These are phyloP conservation scores for Talaromyces marneffei DNA, from an alignment of 2,329 filamentous ascomycete genomes.

Conservation along the genomic window DNA sequence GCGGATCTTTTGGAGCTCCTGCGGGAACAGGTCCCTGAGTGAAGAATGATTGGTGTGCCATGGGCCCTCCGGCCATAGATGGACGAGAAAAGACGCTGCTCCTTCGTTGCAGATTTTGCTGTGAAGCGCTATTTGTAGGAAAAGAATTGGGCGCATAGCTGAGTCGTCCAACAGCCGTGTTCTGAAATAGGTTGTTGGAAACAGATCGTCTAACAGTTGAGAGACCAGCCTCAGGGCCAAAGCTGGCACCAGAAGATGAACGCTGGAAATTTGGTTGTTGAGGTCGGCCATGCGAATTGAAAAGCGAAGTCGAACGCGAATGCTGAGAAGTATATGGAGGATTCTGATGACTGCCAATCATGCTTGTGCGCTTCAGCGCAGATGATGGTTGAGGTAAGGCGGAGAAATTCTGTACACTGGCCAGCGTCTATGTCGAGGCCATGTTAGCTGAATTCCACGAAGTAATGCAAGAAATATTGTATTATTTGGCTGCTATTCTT, in stretches of 20 bases:
- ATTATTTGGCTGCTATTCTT: conserved; percentile 39
- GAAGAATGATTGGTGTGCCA: conserved; percentile 87
- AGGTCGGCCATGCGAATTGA: conserved; percentile 75
- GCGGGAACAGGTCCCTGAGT: conserved; percentile 76
- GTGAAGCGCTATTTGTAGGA: conserved; percentile 49
- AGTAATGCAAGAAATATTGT: too few species aligned
- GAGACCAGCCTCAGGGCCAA: conserved; percentile 71
- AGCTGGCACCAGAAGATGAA: conserved; percentile 66
- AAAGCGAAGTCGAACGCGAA: conserved; percentile 77
- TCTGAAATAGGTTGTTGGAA: conserved; percentile 60
- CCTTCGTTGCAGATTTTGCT: conserved; percentile 52
- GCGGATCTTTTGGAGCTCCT: conserved; percentile 77
- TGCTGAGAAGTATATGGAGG: conserved; percentile 64
- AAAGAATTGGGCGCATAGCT: conserved; percentile 59
- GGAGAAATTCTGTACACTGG: conserved; percentile 73
- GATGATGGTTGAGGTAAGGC: conserved; percentile 86
- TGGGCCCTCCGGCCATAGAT: conserved; percentile 57
- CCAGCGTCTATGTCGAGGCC: conserved; percentile 59
- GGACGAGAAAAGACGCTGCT: conserved; percentile 81
- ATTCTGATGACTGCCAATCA: conserved; percentile 61
- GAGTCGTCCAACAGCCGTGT: conserved; percentile 59
- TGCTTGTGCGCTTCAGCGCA: conserved; percentile 87
- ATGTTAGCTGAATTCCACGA: conserved; percentile 17
- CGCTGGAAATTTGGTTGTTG: conserved; percentile 83
- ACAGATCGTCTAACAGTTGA: conserved; percentile 78